Base-by-base conservation (phyloP, 2,329 filamentous ascomycete species). In the Trichoderma afroharzianum region DNA sequence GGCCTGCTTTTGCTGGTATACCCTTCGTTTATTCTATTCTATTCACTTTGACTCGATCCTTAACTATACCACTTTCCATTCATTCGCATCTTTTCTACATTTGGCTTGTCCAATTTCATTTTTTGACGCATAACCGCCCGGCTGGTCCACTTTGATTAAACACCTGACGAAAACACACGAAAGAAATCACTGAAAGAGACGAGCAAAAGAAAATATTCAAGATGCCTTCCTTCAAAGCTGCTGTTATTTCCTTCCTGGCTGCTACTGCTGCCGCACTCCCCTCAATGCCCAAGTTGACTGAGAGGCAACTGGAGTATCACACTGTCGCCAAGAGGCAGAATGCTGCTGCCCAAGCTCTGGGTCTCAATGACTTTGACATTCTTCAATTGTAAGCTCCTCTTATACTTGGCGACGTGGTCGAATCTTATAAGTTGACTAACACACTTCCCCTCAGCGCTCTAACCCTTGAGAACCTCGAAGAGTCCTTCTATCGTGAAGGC, bases 381-480 rank as follows among this genome's bases (percentile, higher is more conserved):
- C 80, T 89, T 58, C 86, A 89, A 79, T 89, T 89, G 87, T 88
- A 80, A 80, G 86, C 80, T 33, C 15, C 24, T 26, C 9, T n/a
- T 26, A 26, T 11, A n/a, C 28, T 24, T 9, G 8, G 9, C 39
- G 21, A 57, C 6, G 18, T 21, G 9, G 2, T n/a, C 4, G 18
- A 32, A 71, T 6, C 7, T 3, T 4, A 32, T 33, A 32, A 67
- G 70, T 72, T 59, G 30, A 9, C 73, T 62, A 21, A 50, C 64
- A 53, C 14, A 6, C 21, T 24, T 26, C 14, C 24, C n/a, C 1
- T 8, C 59, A 80, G 79, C 78, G 91, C 91, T 73, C 83, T 93
- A 70, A 93, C 91, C 6, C 85, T 93, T 59, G 92, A 94, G 82
- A 90, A 92, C 82, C 90, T 94, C 76, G 92, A 94, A 82, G 85